phyloP scores from a whole-genome alignment of 2,329 filamentous ascomycete genomes.

The Ophiostoma sp. region DNA sequence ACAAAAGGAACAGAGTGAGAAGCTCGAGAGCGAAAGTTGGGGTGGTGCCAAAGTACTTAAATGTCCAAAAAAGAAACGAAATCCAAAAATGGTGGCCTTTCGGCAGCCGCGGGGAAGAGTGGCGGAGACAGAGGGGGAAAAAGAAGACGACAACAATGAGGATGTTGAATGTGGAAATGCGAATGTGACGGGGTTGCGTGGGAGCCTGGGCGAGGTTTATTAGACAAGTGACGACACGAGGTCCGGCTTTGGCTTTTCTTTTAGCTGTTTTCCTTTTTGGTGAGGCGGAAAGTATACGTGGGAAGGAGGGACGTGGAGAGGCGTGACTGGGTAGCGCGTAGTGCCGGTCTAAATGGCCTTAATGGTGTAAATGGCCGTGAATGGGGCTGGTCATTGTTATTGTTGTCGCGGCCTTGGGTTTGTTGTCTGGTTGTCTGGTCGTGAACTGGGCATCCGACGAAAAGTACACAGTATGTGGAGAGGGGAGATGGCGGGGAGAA shows the following conservation, averaged over 20 bases:
- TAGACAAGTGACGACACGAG: constrained; percentile 16
- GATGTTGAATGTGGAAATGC: not conserved
- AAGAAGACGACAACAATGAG: not conserved
- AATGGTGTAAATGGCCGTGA: not conserved
- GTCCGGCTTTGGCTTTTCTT: constrained; percentile 1
- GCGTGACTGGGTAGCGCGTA: not conserved
- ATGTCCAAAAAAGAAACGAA: not conserved
- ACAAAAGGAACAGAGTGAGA: not conserved
- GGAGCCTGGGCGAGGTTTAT: constrained; percentile 6
- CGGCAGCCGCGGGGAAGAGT: not conserved
- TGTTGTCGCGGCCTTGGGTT: constrained; percentile 5
- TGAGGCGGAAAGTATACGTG: not conserved
- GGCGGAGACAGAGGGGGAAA: not conserved
- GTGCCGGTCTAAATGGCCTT: not conserved
- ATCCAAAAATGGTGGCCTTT: not conserved
- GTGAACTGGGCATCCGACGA: not conserved
- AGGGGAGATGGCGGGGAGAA: not conserved
- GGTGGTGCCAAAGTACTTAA: not conserved
- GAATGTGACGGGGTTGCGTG: constrained; percentile 18
- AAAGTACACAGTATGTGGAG: not conserved
- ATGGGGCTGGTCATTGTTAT: not conserved
- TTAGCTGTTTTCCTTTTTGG: not conserved
- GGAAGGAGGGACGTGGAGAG: not conserved
- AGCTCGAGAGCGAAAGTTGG: not conserved
- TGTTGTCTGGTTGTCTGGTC: constrained; percentile 2